A percentile compares a stretch with the other conserved stretches of the same genome.
Evolutionary conservation across 176 grass and related monocot genomes (phyloP).

Genomic region (Alopecurus myosuroides): DNA sequence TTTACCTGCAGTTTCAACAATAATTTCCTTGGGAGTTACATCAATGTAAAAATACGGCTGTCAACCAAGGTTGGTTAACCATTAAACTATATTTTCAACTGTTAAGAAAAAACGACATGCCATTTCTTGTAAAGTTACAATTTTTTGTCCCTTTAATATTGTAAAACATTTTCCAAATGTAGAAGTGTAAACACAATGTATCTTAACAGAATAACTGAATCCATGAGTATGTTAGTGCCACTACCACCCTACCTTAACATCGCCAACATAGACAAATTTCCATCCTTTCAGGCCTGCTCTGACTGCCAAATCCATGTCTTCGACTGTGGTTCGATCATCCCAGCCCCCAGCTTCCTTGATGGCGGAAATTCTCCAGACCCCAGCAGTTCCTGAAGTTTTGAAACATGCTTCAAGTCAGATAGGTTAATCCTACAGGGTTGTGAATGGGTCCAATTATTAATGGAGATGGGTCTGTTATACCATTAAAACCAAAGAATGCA

Average conservation of each 20-base stretch:
- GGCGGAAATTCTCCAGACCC: slow-evolving; percentile 87
- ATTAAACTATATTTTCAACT: not conserved
- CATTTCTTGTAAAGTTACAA: not conserved
- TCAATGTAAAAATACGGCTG: slow-evolving; percentile 7
- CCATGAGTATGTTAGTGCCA: not conserved
- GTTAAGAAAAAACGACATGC: not conserved
- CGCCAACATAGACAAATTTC: slow-evolving; percentile 86
- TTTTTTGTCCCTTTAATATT: not conserved
- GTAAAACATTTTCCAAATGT: not conserved
- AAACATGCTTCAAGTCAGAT: slow-evolving; percentile 42
- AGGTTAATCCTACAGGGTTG: not conserved
- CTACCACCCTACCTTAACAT: slow-evolving; percentile 63
- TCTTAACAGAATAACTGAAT: not conserved
- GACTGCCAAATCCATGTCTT: slow-evolving; percentile 99
- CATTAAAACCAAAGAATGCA: slow-evolving; percentile 97
- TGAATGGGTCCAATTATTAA: not conserved
- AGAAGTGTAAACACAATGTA: not conserved
- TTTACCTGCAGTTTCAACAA: slow-evolving; percentile 60
- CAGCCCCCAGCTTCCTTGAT: slow-evolving; percentile 88
- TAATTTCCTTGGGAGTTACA: slow-evolving; percentile 3
- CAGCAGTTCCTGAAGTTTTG: slow-evolving; percentile 70
- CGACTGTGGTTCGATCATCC: slow-evolving; percentile 95
- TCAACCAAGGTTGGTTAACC: not conserved
- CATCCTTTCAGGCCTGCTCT: slow-evolving; percentile 81
- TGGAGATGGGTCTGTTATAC: slow-evolving; percentile 34